Evolutionary conservation across 352 stramenopile genomes (phyloP).

Genomic region (Phytophthora brassicae): DNA sequence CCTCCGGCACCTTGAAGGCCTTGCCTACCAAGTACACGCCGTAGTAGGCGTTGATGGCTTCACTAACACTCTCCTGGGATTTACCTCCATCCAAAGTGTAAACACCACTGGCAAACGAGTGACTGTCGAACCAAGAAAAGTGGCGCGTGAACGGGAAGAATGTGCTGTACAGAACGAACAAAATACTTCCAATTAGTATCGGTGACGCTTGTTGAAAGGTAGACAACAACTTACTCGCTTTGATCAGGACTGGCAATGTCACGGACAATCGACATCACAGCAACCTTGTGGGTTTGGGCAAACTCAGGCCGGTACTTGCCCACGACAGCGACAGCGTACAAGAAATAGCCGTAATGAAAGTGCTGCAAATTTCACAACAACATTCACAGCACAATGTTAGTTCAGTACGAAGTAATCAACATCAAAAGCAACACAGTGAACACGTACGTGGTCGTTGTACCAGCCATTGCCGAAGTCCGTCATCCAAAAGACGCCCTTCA

Average conservation of each 20-base stretch:
- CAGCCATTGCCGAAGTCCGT: conserved; percentile 94
- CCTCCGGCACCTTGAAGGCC: conserved; percentile 58
- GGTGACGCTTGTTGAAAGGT: neutral
- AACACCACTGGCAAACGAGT: conserved; percentile 95
- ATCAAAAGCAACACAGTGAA: neutral
- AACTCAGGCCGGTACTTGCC: conserved; percentile 78
- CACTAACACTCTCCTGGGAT: conserved; percentile 95
- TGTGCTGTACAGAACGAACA: conserved; percentile 35
- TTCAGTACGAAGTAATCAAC: neutral
- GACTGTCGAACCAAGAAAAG: conserved; percentile 97
- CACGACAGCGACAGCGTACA: conserved; percentile 85
- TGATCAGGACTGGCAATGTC: conserved; percentile 72
- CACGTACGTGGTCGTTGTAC: conserved; percentile 90
- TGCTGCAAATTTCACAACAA: conserved; percentile 64
- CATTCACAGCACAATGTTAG: conserved; percentile 8
- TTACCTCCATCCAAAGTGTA: conserved; percentile 96
- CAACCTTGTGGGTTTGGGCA: conserved; percentile 63
- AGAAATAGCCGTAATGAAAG: conserved; percentile 96
- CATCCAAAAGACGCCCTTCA: conserved; percentile 89
- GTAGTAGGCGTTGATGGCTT: conserved; percentile 98
- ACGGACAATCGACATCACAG: conserved; percentile 73
- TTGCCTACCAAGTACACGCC: conserved; percentile 93
- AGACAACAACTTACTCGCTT: conserved; percentile 52
- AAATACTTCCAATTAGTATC: conserved; percentile 2
- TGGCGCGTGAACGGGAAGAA: conserved; percentile 93